Evolutionary conservation across 2,329 filamentous ascomycete genomes (phyloP), one percentile per base, ranked within the genome.

Genomic region (Fusarium sp.): DNA sequence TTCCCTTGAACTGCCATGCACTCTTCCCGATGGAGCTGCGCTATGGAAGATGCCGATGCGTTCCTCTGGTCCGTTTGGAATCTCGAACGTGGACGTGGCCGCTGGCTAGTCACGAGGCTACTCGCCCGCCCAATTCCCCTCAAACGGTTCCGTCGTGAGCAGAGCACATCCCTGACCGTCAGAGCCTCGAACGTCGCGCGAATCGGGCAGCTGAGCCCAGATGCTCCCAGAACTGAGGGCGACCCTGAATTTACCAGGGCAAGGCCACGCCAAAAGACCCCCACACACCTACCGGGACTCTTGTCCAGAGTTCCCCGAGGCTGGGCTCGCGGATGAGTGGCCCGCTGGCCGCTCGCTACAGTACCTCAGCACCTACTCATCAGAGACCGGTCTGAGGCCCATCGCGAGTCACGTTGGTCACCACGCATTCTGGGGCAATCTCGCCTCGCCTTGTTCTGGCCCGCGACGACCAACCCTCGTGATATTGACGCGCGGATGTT

Each of bases 351-450:
- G 73, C 62, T 52, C 18, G 31, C 31, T 34, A 34, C 31, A 34
- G 31, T 34, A 34, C 31, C 31, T 34, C 42, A 47, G 42, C 42
- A 52, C 27, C 47, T 70, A 66, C 67, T 74, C 71, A 72, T 66
- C 72, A 76, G 67, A 67, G 64, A 74, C 73, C 62, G 64, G 66
- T 66, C 73, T 72, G 71, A 74, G 68, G 72, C 69, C 66, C 73
- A 77, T 77, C 69, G 66, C 73, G 69, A 74, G 74, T 75, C 74
- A 75, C 70, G 76, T 70, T 77, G 69, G 58, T 62, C 59, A 69
- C 52, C 64, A 70, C 62, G 73, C 40, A 64, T 64, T 58, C 29
- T 58, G 42, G 24, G 54, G 24, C 59, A 73, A 66, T 64, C 56
- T 62, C 65, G 74, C 76, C 76, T 76, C 60, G 70, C 70, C 67